Evolutionary conservation across 2,329 filamentous ascomycete species (phyloP), one percentile per base, ranked within the genome.

Genomic region (Diaporthe sp.): DNA sequence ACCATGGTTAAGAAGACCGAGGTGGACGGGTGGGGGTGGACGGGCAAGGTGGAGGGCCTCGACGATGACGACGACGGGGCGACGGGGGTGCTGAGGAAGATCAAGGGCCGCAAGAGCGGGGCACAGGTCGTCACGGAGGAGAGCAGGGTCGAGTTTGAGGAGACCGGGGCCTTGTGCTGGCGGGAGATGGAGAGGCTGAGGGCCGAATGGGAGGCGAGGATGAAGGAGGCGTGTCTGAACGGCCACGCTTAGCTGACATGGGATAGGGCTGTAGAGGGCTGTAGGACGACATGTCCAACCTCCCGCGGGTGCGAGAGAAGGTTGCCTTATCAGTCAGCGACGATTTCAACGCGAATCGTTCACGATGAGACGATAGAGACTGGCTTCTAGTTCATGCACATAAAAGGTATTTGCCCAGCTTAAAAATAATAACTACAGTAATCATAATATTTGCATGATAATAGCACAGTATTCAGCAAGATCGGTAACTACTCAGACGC

Each of bases 21-120:
- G 83, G 93, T 98, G 4, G 92, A 94, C 58, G 94, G 95, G 10
- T 98, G 96, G 95, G 96, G 95, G 0, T 93, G 92, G 84, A 86
- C 91, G 78, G 92, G 93, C 73, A 86, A 84, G 13, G 86, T 88
- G n/a, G 87, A 88, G 77, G 83, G 86, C 44, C 87, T 87, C 77
- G 85, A 87, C 1, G 58, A 61, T 10, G 84, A 85, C 2, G 84
- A 84, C 68, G 79, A 82, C 81, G 84, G 84, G 58, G 84, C 86
- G 55, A 80, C 84, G 60, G 88, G 88, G 3, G 85, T 87, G 72
- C 85, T 91, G 78, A 84, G 86, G 58, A 88, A 86, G 80, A 85
- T 87, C 34, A 87, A 88, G 15, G 91, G 91, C 0, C 88, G 95
- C 77, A 92, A 90, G 82, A 86, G 87, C 4, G 89, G 88, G 19